Evolutionary conservation across 2,329 filamentous ascomycete species (phyloP), one percentile per base, ranked within the genome.

Genomic region (Pseudogymnoascus sp.): DNA sequence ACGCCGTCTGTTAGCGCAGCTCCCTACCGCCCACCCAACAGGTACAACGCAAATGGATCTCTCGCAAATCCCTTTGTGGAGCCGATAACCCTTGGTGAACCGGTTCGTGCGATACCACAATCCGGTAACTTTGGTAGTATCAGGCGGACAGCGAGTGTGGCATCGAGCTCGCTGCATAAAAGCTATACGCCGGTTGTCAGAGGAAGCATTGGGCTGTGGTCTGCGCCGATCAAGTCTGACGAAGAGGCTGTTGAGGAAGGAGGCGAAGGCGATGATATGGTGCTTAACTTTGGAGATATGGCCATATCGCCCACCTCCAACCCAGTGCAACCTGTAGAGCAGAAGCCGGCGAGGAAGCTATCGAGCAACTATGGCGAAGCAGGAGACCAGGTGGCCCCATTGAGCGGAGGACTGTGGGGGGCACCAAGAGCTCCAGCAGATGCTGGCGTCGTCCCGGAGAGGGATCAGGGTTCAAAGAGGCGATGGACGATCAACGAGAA

Each of bases 401-500:
- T 75, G 67, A 54, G 47, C 47, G 59, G 75, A 71, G 1, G 64
- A 69, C 24, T 77, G 72, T 63, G 80, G 80, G 15, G 74, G 76
- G 2, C 80, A 77, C 77, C 78, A 2, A 71, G 72, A 59, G 75
- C 78, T 17, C 73, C 76, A 11, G 77, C 74, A 6, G 75, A 79
- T 41, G 77, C 76, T 0, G 47, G 47, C 15, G 47, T 54, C 15
- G 29, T 54, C 29, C 47, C 47, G 29, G 80, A 82, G 60, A 73
- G 78, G 5, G 81, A 83, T 62, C 76, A 74, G 35, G 73, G 75
- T 17, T 73, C 75, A 1, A 84, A 84, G 71, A 71, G 81, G 59
- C 75, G 81, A 24, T 84, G 82, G 82, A 83, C 81, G 21, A 77
- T 83, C 4, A 82, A 77, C 50, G 81, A 84, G 36, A 31, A 54